Evolutionary conservation across 1,284 basidiomycete genomes (phyloP), one percentile per base, ranked within the genome.

Genomic region (Moesziomyces sp.): DNA sequence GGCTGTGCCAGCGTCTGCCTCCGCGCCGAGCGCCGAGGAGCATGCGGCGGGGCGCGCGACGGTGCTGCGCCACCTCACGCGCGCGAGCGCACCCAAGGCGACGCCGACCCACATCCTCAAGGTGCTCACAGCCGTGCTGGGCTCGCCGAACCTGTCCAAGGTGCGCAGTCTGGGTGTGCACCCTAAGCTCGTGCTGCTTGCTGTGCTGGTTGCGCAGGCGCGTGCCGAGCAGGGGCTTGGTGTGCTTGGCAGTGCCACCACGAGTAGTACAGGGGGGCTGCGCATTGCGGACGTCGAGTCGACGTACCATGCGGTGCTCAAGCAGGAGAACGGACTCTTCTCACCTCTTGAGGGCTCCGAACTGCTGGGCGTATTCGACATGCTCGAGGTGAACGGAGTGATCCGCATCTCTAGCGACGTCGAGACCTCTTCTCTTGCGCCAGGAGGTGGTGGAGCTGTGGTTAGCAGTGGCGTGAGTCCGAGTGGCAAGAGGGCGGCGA

Each of bases 351-450:
- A 79, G 45, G 56, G 48, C 21, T 79, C 78, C 6, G 82, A 84
- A 58, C 58, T 83, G 30, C 62, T 84, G 11, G 79, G 80, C 26
- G 79, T 84, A 9, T 69, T 83, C 24, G 80, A 83, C 44, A 64
- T 73, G 52, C 69, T 84, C 38, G 81, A 83, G 50, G 80, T 80
- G 19, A 78, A 83, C 48, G 79, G 79, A 18, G 61, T 83, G 23
- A 48, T 82, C 3, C 66, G 65, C 8, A 66, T 82, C 46, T 61
- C 64, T 16, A 49, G 61, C 19, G 76, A 77, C 23, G 60, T 59
- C 21, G 77, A 64, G 2, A 47, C 51, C 28, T 19, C 46, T 5
- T 16, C 46, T 40, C 24, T 38, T 5, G 26, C 21, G 23, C 7
- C 19, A 0, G 13, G 26, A 9, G 2, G 13, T 0, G 13, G 26